Evolutionary conservation across 805 yeast species (phyloP).

Genomic region (Barnettozyma botsteinii): DNA sequence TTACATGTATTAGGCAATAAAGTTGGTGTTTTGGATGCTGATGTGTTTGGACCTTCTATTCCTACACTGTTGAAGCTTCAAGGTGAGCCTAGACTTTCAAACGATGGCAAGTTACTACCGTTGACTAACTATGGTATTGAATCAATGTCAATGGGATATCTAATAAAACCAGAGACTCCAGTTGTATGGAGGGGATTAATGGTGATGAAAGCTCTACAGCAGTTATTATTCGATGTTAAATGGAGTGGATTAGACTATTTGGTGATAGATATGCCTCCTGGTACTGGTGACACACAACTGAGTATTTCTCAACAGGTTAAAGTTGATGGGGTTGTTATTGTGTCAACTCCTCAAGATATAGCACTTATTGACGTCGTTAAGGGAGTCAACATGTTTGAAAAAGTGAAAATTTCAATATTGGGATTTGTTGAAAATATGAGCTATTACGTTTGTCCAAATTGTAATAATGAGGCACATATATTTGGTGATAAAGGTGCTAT

Average conservation of each 20-base stretch:
- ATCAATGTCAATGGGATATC: constrained; percentile 87
- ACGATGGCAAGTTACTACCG: constrained; percentile 55
- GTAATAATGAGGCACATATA: constrained; percentile 64
- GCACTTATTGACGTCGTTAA: constrained; percentile 76
- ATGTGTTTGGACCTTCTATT: constrained; percentile 79
- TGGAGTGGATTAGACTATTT: constrained; percentile 67
- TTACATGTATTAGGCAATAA: constrained; percentile 46
- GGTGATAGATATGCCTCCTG: constrained; percentile 85
- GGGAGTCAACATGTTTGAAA: constrained; percentile 73
- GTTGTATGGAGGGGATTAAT: constrained; percentile 83
- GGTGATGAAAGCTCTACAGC: constrained; percentile 85
- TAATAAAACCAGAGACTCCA: constrained; percentile 59
- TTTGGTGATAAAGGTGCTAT: constrained; percentile 58
- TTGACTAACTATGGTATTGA: constrained; percentile 68
- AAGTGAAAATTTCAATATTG: constrained; percentile 62
- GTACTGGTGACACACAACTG: constrained; percentile 84
- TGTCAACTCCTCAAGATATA: constrained; percentile 82
- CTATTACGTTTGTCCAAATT: constrained; percentile 66
- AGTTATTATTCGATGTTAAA: constrained; percentile 73
- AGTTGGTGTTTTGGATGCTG: constrained; percentile 73
- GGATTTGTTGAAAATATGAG: constrained; percentile 87
- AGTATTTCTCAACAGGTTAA: constrained; percentile 75
- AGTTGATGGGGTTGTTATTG: constrained; percentile 75
- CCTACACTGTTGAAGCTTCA: constrained; percentile 64
- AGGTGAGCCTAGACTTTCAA: constrained; percentile 61